Conservation (phyloP, 176 grass and related monocot species). For the Cenchrus purpureus region DNA sequence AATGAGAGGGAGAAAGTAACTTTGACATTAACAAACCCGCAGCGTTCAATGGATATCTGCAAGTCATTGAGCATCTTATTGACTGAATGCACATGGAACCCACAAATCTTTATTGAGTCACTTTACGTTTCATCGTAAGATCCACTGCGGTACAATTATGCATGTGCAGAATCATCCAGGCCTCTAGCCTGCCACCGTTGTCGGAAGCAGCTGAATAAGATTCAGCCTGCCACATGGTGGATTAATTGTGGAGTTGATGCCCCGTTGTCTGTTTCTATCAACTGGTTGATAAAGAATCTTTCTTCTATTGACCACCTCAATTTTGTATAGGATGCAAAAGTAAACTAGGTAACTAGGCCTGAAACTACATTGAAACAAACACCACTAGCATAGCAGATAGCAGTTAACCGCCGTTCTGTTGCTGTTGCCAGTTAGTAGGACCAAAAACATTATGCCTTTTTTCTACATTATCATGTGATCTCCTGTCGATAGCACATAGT, state of each 20-base stretch:
- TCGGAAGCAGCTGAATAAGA: constrained; percentile 44
- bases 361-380: constrained; percentile 38
- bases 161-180: constrained; percentile 56
- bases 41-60: constrained; percentile 17
- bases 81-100: constrained; percentile 50
- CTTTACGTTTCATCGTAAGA: constrained; percentile 65
- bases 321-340: constrained; percentile 41
- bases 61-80: constrained; percentile 48
- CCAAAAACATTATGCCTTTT: constrained; percentile 5
- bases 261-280: constrained; percentile 41
- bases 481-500: background rate
- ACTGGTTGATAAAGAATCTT: constrained; percentile 43
- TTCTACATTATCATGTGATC: constrained; percentile 24
- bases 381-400: background rate
- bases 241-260: constrained; percentile 50
- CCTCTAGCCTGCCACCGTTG: constrained; percentile 53
- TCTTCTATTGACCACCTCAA: constrained; percentile 43
- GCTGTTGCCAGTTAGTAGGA: constrained; percentile 13
- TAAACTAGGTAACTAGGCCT: constrained; percentile 41
- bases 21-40: constrained; percentile 28
- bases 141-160: constrained; percentile 57
- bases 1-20: background rate
- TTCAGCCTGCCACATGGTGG: constrained; percentile 57
- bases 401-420: constrained; percentile 15
- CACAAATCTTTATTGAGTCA: constrained; percentile 51